Conservation (phyloP, 495 filamentous ascomycete species). For the Amniculicola lignicola region DNA sequence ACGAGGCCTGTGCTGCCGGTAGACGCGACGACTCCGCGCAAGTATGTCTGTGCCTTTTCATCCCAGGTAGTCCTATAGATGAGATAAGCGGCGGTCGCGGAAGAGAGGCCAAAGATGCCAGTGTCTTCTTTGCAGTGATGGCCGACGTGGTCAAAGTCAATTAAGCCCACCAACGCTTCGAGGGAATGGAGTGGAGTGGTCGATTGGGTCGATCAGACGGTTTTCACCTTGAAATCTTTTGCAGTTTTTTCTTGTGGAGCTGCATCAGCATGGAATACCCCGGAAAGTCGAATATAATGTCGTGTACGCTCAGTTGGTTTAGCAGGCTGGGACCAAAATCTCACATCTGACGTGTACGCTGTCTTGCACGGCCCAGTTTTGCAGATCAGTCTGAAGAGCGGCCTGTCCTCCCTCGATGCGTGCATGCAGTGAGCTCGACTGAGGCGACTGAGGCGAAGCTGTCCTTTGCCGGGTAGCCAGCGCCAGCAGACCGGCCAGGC, state of each 20-base stretch:
- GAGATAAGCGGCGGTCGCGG: slow-evolving; percentile 49
- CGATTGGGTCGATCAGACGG: slow-evolving; percentile 34
- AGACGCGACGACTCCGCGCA: neutral
- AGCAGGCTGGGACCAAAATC: slow-evolving; percentile 41
- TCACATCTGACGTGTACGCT: slow-evolving; percentile 44
- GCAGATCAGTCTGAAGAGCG: slow-evolving; percentile 29
- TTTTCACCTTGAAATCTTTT: slow-evolving; percentile 35
- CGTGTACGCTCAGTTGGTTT: slow-evolving; percentile 20
- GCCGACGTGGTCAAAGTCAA: slow-evolving; percentile 45
- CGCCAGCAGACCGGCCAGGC: slow-evolving; percentile 38
- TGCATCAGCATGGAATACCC: slow-evolving; percentile 16
- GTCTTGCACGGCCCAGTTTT: slow-evolving; percentile 34
- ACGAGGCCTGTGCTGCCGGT: neutral
- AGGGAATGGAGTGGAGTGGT: slow-evolving; percentile 45
- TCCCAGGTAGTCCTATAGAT: slow-evolving; percentile 45
- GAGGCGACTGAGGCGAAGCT: neutral
- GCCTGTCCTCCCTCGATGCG: slow-evolving; percentile 9
- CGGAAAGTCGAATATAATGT: slow-evolving; percentile 31
- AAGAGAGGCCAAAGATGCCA: slow-evolving; percentile 48
- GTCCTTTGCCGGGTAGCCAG: slow-evolving; percentile 23
- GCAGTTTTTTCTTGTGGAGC: slow-evolving; percentile 34
- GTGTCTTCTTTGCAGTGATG: slow-evolving; percentile 44
- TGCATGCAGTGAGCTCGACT: neutral
- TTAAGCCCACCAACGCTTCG: slow-evolving; percentile 46
- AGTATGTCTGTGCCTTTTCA: slow-evolving; percentile 33